Base-by-base conservation (phyloP, 1,284 basidiomycete species). In the Microbotryum lychnidis-dioicae region DNA sequence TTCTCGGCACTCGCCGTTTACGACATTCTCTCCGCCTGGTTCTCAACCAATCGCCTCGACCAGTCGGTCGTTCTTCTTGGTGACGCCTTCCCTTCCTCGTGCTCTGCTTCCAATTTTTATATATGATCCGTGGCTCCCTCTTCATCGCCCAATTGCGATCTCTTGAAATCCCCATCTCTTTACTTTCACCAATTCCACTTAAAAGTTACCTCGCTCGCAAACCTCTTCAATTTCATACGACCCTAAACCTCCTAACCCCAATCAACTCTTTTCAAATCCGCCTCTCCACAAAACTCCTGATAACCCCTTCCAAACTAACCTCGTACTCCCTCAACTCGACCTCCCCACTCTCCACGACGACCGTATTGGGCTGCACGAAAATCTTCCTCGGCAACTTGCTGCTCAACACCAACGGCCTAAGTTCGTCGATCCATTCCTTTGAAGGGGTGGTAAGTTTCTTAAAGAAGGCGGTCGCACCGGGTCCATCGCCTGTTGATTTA, bases 321-420 rank as follows among this genome's bases (percentile, higher is more conserved):
- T 85, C 82, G 72, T 90, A 91, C 70, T 90, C 87, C 74, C 83
- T 87, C 63, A 91, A 76, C 64, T 83, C 76, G 37, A 87, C 85
- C 54, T 66, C 53, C 37, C 77, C 84, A 62, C 83, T 75, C 54
- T 80, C 79, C 20, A 12, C 27, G 44, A 61, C 47, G 52, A 89
- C 68, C 10, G 87, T 88, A 71, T 86, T 89, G 8, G 87, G 86
- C 73, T 91, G 69, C 84, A 27, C 84, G 74, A 90, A 87, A 42
- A 89, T 81, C 74, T 89, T 91, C 57, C 88, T 81, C 18, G 88
- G 85, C 83, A 81, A 80, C 76, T 89, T 89, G 79, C 89, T 48
- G 73, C 77, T 80, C 61, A 91, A 73, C 4, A 89, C 88, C 42
- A 89, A 63, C 67, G 89, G 81, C 51, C 89, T 79, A 61, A 90